Percentiles rank a stretch among this genome's conserved stretches.
These are phyloP conservation scores for Cladophialophora yegresii DNA, from an alignment of 2,329 filamentous ascomycete species.

Conservation along the genomic window DNA sequence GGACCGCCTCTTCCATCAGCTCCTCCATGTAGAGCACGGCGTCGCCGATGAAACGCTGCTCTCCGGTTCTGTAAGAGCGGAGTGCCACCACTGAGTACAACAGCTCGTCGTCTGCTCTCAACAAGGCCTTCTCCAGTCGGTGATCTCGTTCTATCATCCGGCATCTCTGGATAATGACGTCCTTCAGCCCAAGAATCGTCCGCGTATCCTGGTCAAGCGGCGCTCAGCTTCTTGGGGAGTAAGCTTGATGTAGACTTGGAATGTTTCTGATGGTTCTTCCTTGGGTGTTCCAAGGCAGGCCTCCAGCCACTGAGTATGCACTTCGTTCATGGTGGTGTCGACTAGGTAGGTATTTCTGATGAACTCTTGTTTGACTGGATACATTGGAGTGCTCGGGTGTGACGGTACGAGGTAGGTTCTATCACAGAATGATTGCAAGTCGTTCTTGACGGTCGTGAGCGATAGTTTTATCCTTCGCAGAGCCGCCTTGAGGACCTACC, in stretches of 20 bases:
- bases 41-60: conserved; percentile 17
- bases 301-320: not conserved
- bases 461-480: not conserved
- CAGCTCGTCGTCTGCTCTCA: conserved; percentile 9
- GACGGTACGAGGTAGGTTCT: not conserved
- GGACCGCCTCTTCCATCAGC: conserved; percentile 5
- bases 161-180: conserved; percentile 8
- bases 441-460: not conserved
- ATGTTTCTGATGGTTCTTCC: conserved; percentile 3
- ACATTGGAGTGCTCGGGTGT: not conserved
- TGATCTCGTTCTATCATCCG: conserved; percentile 5
- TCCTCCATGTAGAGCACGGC: conserved; percentile 12
- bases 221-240: conserved; percentile 19
- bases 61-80: conserved; percentile 8
- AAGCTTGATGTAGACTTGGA: conserved; percentile 19
- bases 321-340: not conserved
- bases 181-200: not conserved
- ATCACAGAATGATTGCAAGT: not conserved
- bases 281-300: not conserved
- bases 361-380: not conserved
- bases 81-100: not conserved
- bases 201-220: conserved; percentile 10
- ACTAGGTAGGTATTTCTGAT: not conserved
- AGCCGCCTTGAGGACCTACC: not conserved
- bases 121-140: conserved; percentile 6